phyloP scores from a whole-genome alignment of 148 eudicot genomes.

The Simmondsia chinensis region DNA sequence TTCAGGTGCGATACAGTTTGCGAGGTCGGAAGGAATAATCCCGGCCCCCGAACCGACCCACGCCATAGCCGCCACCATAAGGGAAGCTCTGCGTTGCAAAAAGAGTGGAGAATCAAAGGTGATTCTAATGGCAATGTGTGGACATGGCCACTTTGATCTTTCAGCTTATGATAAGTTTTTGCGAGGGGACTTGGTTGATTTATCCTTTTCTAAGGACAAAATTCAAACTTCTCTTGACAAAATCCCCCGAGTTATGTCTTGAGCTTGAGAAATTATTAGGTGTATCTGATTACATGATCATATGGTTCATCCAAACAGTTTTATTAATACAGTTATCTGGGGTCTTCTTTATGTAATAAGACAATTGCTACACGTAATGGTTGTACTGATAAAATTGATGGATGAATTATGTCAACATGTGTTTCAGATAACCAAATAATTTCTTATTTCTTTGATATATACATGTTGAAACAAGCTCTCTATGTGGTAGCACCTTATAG shows the following conservation, averaged over 20 bases:
- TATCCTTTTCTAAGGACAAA: conserved; percentile 51
- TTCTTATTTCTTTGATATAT: no score
- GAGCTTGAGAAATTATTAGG: no score
- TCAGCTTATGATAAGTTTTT: conserved; percentile 74
- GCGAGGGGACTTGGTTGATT: conserved; percentile 67
- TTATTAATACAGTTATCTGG: no score
- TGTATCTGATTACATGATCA: no score
- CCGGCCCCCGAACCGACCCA: conserved; percentile 97
- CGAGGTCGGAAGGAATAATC: conserved; percentile 85
- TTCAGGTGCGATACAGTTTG: conserved; percentile 87
- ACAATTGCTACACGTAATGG: no score
- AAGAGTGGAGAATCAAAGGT: conserved; percentile 88
- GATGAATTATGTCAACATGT: no score
- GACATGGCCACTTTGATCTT: conserved; percentile 94
- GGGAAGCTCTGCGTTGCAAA: conserved; percentile 90
- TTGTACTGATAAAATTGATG: no score
- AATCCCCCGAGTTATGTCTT: conserved; percentile 33
- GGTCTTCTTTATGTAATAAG: no score
- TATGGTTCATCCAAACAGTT: no score
- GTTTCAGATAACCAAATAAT: no score
- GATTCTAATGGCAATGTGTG: conserved; percentile 94
- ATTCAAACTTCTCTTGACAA: conserved; percentile 54
- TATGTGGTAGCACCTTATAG: no score
- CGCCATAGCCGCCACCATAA: conserved; percentile 84
- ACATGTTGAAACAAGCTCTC: no score